Percentiles rank a stretch among this genome's conserved stretches.
Evolutionary conservation across 164 flowering plant genomes (phyloP).

Genomic region (Taxillus chinensis): DNA sequence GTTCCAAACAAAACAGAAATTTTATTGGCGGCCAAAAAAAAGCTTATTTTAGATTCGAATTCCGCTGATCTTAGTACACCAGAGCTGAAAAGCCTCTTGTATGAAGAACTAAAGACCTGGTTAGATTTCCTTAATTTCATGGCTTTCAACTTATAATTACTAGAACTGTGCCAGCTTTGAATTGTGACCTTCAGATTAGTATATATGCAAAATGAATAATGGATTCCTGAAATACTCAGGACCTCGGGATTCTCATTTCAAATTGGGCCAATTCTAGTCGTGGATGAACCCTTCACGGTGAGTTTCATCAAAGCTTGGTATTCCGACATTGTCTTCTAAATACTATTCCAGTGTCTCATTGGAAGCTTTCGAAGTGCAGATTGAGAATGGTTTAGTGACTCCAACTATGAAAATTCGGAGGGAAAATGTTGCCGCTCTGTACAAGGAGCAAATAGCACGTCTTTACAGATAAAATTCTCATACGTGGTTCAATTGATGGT

Average conservation of each 20-base stretch:
- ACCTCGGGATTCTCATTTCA: slow-evolving; percentile 69
- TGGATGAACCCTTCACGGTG: slow-evolving; percentile 89
- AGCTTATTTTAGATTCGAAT: slow-evolving; percentile 27
- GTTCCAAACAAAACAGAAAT: slow-evolving; percentile 83
- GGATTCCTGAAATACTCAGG: slow-evolving; percentile 30
- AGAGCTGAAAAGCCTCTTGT: slow-evolving; percentile 29
- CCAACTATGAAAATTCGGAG: slow-evolving; percentile 86
- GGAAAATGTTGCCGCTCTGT: slow-evolving; percentile 49
- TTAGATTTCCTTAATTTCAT: slow-evolving; percentile 12
- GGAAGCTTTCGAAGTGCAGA: slow-evolving; percentile 31
- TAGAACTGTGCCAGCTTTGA: neutral
- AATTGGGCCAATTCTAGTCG: slow-evolving; percentile 71
- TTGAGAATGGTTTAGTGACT: slow-evolving; percentile 87
- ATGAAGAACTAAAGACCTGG: slow-evolving; percentile 61
- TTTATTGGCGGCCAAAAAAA: slow-evolving; percentile 33
- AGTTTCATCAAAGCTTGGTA: neutral
- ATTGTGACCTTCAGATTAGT: neutral
- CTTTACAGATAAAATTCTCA: slow-evolving; percentile 28
- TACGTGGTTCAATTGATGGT: too few species aligned
- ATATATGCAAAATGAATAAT: neutral
- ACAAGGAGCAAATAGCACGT: slow-evolving; percentile 44
- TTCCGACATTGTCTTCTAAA: neutral
- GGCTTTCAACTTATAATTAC: neutral
- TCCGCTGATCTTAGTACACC: slow-evolving; percentile 44
- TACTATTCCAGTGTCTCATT: neutral